Evolutionary conservation across 768 basidiomycete species (phyloP), one percentile per base, ranked within the genome.

Genomic region (Chalciporus piperatus): DNA sequence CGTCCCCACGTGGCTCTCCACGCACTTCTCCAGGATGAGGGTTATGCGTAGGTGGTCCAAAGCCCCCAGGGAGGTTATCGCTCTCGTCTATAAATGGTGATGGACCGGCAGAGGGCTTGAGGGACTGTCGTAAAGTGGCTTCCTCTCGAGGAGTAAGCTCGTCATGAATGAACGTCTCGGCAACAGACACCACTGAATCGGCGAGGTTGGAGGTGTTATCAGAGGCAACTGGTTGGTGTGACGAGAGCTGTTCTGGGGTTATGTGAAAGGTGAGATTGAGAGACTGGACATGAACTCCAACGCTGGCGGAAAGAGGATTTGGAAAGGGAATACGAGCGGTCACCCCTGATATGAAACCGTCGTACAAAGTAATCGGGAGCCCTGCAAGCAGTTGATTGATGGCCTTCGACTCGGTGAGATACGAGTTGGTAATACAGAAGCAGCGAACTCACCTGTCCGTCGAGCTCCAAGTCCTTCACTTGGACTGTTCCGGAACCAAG

Each of bases 401-500:
- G n/a, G 87, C 84, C 92, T 95, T 41, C 41, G 48, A 45, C 40
- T 44, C 6, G 45, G 55, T 63, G 46, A 62, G 44, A 64, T 32
- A 45, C 45, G 41, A 48, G 55, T 23, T 32, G 52, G 45, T 12
- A 30, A 37, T 51, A 40, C 22, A 48, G 40, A 28, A 45, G 35
- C n/a, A 48, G 38, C 19, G 10, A 27, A 41, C 77, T 85, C 62
- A 88, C 94, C 67, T 83, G 75, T 45, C 78, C 76, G 66, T 92
- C 82, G 45, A 98, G 72, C 65, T 93, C 83, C 49, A 97, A 73
- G 61, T 92, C 84, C 56, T 85, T 85, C 33, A 98, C 80, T 69
- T 93, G 89, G 4, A 97, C 83, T 65, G 81, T 86, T 16, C 95
- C 95, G 38, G 86, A 87, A n/a, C 91, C 88, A 61, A 98, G 86